These are phyloP conservation scores for Pterula multifida DNA, from an alignment of 1,284 basidiomycete species.

Conservation along the genomic window DNA sequence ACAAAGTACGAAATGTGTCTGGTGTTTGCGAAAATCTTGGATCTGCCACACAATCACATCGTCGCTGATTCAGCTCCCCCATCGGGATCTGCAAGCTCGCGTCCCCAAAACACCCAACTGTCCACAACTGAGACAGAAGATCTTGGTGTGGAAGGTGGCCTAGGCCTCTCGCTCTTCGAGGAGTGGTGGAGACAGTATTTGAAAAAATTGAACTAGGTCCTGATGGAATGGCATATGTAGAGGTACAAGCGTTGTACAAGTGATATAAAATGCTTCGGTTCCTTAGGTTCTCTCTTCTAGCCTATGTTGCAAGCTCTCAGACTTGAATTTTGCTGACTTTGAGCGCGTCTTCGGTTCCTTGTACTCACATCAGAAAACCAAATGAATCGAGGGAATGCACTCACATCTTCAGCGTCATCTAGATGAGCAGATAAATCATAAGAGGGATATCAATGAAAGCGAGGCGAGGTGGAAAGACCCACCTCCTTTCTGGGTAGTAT, in stretches of 20 bases:
- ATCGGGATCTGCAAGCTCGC: slow-evolving; percentile 39
- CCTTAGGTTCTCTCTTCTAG: neutral
- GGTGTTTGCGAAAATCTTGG: slow-evolving; percentile 56
- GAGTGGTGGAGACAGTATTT: slow-evolving; percentile 57
- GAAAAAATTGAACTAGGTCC: neutral
- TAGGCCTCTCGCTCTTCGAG: slow-evolving; percentile 56
- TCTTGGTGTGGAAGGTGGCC: slow-evolving; percentile 40
- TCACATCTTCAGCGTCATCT: neutral
- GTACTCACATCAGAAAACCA: neutral
- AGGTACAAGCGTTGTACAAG: neutral
- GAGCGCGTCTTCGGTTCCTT: neutral
- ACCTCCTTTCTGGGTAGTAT: slow-evolving; percentile 26
- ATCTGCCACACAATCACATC: slow-evolving; percentile 54
- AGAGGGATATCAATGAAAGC: neutral
- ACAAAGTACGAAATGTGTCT: slow-evolving; percentile 83
- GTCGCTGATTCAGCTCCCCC: slow-evolving; percentile 56
- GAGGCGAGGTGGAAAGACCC: neutral
- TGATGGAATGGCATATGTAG: neutral
- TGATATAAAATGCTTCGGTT: neutral
- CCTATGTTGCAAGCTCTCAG: neutral
- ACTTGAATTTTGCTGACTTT: neutral
- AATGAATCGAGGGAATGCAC: neutral
- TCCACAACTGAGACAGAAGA: slow-evolving; percentile 57
- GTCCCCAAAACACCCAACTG: slow-evolving; percentile 63
- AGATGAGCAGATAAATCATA: no score